Evolutionary conservation across 768 basidiomycete species (phyloP).

Genomic region (Russula brevipes): DNA sequence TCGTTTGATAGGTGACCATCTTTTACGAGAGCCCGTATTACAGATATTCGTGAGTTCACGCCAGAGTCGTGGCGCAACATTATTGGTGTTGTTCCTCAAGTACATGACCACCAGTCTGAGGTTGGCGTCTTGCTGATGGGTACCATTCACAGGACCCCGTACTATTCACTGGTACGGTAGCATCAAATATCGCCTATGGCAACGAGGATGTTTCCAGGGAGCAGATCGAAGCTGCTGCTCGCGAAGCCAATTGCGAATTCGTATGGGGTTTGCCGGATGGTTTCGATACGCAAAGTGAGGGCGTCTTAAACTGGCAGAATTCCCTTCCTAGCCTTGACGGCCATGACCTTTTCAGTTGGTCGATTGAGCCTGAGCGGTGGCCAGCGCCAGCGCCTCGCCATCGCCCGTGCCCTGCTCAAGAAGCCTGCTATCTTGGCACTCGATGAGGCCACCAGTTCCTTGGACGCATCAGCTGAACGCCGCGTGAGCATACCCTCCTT

Average conservation of each 20-base stretch:
- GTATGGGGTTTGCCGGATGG: conserved; percentile 92
- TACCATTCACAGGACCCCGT: conserved; percentile 56
- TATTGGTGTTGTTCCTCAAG: conserved; percentile 93
- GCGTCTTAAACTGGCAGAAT: background rate
- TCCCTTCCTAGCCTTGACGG: background rate
- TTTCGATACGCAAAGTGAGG: conserved; percentile 86
- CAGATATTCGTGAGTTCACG: conserved; percentile 85
- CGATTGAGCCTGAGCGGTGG: conserved; percentile 70
- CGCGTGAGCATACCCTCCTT: conserved; percentile 41
- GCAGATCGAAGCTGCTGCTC: conserved; percentile 82
- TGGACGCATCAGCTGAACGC: conserved; percentile 86
- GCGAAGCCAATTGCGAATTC: conserved; percentile 93
- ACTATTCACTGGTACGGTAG: conserved; percentile 88
- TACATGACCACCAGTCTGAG: conserved; percentile 18
- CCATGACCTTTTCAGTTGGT: conserved; percentile 44
- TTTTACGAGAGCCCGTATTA: conserved; percentile 5
- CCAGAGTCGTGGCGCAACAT: conserved; percentile 80
- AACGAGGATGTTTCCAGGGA: conserved; percentile 66
- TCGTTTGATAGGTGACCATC: background rate
- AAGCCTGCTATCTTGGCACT: conserved; percentile 84
- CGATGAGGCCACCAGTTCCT: conserved; percentile 84
- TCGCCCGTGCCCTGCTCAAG: conserved; percentile 82
- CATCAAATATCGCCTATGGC: conserved; percentile 92
- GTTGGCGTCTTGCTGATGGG: background rate
- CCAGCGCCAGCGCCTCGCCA: conserved; percentile 75